These are phyloP conservation scores for Lophium mytilinum DNA, from an alignment of 495 filamentous ascomycete genomes.

Conservation along the genomic window DNA sequence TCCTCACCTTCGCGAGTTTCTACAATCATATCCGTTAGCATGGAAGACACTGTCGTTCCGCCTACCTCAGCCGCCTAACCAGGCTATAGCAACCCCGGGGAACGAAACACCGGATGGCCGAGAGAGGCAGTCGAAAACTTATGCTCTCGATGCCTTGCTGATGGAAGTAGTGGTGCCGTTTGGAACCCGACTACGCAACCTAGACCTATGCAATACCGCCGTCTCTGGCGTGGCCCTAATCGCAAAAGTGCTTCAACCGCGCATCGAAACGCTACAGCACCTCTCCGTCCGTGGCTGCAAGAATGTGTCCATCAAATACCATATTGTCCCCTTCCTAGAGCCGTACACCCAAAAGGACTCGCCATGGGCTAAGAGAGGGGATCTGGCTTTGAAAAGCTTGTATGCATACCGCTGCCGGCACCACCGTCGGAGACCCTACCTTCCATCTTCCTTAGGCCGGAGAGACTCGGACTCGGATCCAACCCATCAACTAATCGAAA, in stretches of 20 bases:
- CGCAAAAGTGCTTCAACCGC: slow-evolving; percentile 45
- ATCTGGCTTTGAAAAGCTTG: slow-evolving; percentile 50
- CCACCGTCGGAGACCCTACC: slow-evolving; percentile 51
- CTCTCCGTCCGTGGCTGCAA: slow-evolving; percentile 57
- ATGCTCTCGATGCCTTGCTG: slow-evolving; percentile 50
- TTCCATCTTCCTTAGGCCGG: slow-evolving; percentile 46
- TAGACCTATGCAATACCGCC: slow-evolving; percentile 56
- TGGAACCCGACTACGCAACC: slow-evolving; percentile 46
- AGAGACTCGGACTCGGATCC: slow-evolving; percentile 55
- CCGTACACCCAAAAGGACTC: slow-evolving; percentile 11
- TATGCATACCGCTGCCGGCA: slow-evolving; percentile 56
- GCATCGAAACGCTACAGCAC: slow-evolving; percentile 47
- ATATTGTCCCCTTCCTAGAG: slow-evolving; percentile 50
- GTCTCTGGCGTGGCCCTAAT: slow-evolving; percentile 50
- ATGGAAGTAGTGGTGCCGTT: slow-evolving; percentile 48
- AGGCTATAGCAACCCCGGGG: slow-evolving; percentile 19
- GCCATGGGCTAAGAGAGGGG: slow-evolving; percentile 42
- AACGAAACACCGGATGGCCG: slow-evolving; percentile 29
- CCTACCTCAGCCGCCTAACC: slow-evolving; percentile 36
- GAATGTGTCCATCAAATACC: slow-evolving; percentile 58
- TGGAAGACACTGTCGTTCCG: slow-evolving; percentile 56
- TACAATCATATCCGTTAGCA: slow-evolving; percentile 50
- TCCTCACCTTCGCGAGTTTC: slow-evolving; percentile 45
- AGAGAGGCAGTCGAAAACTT: slow-evolving; percentile 46
- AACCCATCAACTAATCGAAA: slow-evolving; percentile 54